Percentiles rank a stretch among this genome's conserved stretches.
Evolutionary conservation across 257 asterid genomes (phyloP).

Genomic region (Forsythia viridissima): DNA sequence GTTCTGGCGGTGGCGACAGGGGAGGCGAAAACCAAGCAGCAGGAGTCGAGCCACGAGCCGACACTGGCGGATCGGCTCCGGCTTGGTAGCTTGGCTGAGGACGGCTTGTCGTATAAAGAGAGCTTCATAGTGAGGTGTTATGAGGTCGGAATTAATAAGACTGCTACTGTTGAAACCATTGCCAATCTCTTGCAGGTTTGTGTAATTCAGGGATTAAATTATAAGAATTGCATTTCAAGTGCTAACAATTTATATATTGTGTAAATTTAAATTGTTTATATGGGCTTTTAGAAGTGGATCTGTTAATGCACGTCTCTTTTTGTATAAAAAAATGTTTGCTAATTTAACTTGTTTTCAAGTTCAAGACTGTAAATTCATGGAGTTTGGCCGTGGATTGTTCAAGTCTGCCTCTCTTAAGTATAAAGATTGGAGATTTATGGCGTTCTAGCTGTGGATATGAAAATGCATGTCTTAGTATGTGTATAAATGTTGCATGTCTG

Average conservation of each 20-base stretch:
- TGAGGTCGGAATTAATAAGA: conserved; percentile 91
- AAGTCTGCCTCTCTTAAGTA: conserved; percentile 8
- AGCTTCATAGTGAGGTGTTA: conserved; percentile 87
- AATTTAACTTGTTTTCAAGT: background rate
- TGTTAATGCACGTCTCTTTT: conserved; percentile 23
- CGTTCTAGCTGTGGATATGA: conserved; percentile 1
- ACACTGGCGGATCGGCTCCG: conserved; percentile 82
- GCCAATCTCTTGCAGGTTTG: conserved; percentile 95
- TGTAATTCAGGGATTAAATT: background rate
- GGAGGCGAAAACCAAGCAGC: conserved; percentile 48
- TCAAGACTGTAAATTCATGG: conserved; percentile 6
- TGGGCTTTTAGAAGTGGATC: conserved; percentile 19
- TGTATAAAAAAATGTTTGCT: background rate
- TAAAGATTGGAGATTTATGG: conserved; percentile 18
- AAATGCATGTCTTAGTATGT: conserved; percentile 17
- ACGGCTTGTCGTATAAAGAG: conserved; percentile 87
- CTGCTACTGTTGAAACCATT: conserved; percentile 91
- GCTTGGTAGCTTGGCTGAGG: conserved; percentile 85
- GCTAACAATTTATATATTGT: background rate
- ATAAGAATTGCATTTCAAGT: background rate
- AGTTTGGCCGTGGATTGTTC: conserved; percentile 1
- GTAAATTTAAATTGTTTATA: background rate
- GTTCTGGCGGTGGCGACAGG: conserved; percentile 63
- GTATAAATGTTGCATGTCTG: background rate
- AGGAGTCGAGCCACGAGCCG: conserved; percentile 43